phyloP scores from a whole-genome alignment of 352 stramenopile species.

The Peronospora destructor region DNA sequence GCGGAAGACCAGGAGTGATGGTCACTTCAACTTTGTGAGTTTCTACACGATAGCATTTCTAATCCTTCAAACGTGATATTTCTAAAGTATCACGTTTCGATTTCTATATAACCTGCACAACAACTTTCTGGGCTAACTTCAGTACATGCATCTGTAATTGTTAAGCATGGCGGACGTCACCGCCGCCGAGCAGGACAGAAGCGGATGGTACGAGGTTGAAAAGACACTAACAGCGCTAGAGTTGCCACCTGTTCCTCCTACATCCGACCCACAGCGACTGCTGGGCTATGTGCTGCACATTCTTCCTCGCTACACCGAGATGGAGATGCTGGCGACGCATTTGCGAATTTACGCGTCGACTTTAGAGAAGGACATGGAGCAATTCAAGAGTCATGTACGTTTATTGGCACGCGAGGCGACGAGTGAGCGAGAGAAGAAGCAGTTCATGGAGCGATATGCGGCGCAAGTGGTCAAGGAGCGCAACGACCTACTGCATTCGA shows the following conservation, averaged over 20 bases:
- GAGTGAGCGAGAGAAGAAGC: conserved; percentile 63
- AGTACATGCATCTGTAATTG: not conserved
- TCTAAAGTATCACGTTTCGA: not conserved
- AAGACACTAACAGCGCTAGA: conserved; percentile 42
- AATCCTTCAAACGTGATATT: conserved; percentile 1
- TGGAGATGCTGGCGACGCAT: conserved; percentile 78
- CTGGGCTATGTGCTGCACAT: conserved; percentile 72
- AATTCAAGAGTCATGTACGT: conserved; percentile 51
- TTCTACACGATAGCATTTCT: not conserved
- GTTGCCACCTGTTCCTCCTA: conserved; percentile 57
- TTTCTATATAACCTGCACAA: not conserved
- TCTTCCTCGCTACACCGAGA: conserved; percentile 68
- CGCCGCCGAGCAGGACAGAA: conserved; percentile 9
- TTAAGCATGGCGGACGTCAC: conserved; percentile 13
- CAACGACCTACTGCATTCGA: conserved; percentile 70
- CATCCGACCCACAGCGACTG: conserved; percentile 64
- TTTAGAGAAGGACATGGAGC: conserved; percentile 72
- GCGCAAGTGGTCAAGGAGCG: conserved; percentile 81
- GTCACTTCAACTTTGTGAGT: conserved; percentile 39
- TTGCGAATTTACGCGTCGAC: conserved; percentile 61
- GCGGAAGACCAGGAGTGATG: conserved; percentile 29
- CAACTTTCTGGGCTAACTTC: not conserved
- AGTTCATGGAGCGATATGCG: conserved; percentile 75
- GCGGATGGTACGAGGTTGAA: conserved; percentile 55
- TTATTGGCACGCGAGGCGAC: conserved; percentile 46